These are phyloP conservation scores for Aureobasidium sp. DNA, from an alignment of 2,329 filamentous ascomycete species.

Conservation along the genomic window DNA sequence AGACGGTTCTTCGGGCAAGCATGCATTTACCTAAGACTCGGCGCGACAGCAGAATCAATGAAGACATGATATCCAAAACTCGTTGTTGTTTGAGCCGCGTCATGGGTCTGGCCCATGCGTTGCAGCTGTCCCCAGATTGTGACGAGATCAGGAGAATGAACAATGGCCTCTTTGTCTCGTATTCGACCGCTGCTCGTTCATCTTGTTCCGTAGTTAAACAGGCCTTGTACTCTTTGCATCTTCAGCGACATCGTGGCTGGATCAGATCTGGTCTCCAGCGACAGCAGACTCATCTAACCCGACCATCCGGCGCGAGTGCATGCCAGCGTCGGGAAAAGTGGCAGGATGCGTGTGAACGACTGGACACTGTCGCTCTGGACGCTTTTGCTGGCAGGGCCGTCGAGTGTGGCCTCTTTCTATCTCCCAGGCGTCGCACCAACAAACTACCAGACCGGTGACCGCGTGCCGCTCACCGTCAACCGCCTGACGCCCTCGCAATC, in stretches of 20 bases:
- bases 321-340: background rate
- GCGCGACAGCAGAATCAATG: background rate
- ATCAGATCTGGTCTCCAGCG: background rate
- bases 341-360: conserved; percentile 13
- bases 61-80: conserved; percentile 6
- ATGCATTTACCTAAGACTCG: background rate
- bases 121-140: conserved; percentile 10
- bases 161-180: conserved; percentile 1
- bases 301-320: background rate
- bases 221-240: background rate
- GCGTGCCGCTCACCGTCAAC: conserved; percentile 86
- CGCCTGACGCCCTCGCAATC: conserved; percentile 79
- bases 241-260: background rate
- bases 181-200: background rate
- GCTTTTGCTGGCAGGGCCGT: conserved; percentile 26
- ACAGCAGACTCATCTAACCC: background rate
- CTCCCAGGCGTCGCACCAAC: conserved; percentile 92
- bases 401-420: conserved; percentile 62
- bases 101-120: conserved; percentile 3
- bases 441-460: conserved; percentile 73
- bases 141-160: background rate
- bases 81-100: too few species aligned
- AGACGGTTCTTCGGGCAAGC: background rate
- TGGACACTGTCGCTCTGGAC: conserved; percentile 20
- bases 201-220: background rate